Conservation (phyloP, 345 rosid species). For the Geranium brycei region DNA sequence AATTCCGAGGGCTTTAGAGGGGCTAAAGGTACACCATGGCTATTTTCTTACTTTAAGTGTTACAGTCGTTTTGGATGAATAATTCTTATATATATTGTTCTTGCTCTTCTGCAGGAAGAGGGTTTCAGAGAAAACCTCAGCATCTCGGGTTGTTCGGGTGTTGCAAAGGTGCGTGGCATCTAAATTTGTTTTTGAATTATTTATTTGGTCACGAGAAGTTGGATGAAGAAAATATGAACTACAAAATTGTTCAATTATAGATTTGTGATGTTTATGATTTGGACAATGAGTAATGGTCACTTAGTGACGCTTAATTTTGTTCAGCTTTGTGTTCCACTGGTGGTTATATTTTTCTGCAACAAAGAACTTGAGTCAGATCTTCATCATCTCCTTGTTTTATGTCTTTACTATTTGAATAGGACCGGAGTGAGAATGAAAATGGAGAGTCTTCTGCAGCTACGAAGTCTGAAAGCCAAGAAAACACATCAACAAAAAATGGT, state of each 20-base stretch:
- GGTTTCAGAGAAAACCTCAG: conserved; percentile 33
- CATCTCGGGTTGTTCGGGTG: conserved; percentile 17
- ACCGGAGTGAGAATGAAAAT: conserved; percentile 15
- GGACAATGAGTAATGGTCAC: background rate
- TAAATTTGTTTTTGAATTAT: background rate
- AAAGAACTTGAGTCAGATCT: no score
- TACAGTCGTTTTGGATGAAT: background rate
- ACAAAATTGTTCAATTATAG: background rate
- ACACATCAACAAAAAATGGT: conserved; percentile 32
- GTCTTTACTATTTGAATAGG: conserved; percentile 19
- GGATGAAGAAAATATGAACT: background rate
- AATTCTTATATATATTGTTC: background rate
- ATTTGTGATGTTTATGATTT: background rate
- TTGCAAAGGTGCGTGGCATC: conserved; percentile 21
- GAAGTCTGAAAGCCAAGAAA: conserved; percentile 32
- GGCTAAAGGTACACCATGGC: conserved; percentile 25
- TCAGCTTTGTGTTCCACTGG: no score
- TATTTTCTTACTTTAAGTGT: background rate
- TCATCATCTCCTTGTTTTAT: background rate
- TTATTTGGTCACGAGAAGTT: background rate
- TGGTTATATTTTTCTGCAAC: no score
- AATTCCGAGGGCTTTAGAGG: conserved; percentile 36
- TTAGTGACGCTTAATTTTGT: no score
- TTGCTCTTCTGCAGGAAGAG: conserved; percentile 12
- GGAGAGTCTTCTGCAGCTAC: conserved; percentile 18